These are phyloP conservation scores for Knoxdaviesia capensis DNA, from an alignment of 2,329 filamentous ascomycete genomes.

Conservation along the genomic window DNA sequence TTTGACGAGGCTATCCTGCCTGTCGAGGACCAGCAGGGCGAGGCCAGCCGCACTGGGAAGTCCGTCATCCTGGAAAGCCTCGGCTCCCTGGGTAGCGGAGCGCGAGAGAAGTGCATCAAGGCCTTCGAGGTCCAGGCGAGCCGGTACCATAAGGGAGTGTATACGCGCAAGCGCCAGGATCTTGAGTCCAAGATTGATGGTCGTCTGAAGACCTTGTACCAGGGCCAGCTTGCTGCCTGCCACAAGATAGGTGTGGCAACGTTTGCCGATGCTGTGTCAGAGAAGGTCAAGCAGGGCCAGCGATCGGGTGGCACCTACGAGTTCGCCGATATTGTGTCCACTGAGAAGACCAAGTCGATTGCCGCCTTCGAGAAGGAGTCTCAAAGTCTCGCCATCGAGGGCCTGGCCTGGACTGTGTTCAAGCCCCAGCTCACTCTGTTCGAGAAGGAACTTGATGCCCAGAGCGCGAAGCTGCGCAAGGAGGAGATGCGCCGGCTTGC, in stretches of 20 bases:
- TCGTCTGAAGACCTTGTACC: conserved; percentile 73
- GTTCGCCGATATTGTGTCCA: conserved; percentile 80
- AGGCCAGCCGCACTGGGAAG: conserved; percentile 52
- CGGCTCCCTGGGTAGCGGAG: conserved; percentile 49
- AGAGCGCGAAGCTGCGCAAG: conserved; percentile 65
- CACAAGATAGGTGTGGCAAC: conserved; percentile 72
- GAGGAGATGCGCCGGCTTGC: conserved; percentile 93
- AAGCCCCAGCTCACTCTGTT: conserved; percentile 61
- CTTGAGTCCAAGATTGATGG: conserved; percentile 72
- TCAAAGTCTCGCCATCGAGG: conserved; percentile 52
- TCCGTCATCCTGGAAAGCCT: conserved; percentile 54
- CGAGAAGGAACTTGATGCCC: conserved; percentile 78
- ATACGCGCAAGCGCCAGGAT: conserved; percentile 65
- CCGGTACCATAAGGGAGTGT: conserved; percentile 92
- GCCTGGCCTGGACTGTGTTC: conserved; percentile 75
- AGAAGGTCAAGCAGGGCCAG: conserved; percentile 75
- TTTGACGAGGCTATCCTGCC: conserved; percentile 73
- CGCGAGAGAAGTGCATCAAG: conserved; percentile 53
- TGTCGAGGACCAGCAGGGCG: conserved; percentile 69
- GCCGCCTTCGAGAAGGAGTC: conserved; percentile 60
- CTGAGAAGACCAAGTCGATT: conserved; percentile 60
- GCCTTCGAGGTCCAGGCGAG: conserved; percentile 84
- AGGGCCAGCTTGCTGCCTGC: conserved; percentile 68
- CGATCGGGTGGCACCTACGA: conserved; percentile 84
- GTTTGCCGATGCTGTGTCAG: conserved; percentile 76